These are phyloP conservation scores for Coemansia sp. DNA, from an alignment of 192 early-diverging fungal species.

Conservation along the genomic window DNA sequence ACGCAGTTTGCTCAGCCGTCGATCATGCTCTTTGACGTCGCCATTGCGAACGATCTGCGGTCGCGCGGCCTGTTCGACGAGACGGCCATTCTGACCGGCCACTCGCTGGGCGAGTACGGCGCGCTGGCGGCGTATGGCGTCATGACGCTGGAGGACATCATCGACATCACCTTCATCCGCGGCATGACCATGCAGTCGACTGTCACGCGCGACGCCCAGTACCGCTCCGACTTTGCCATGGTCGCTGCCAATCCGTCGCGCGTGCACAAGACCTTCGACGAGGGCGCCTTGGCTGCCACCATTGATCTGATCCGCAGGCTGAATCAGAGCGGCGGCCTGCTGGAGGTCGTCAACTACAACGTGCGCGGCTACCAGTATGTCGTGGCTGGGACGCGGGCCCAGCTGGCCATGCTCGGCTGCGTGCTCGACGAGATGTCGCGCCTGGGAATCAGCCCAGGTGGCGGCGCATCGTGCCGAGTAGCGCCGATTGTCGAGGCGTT, in stretches of 20 bases:
- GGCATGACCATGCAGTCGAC: slow-evolving; percentile 99
- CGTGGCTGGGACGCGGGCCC: slow-evolving; percentile 80
- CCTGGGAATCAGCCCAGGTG: slow-evolving; percentile 34
- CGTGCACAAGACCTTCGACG: slow-evolving; percentile 76
- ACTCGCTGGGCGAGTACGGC: slow-evolving; percentile 96
- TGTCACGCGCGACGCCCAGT: slow-evolving; percentile 74
- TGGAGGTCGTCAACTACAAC: slow-evolving; percentile 98
- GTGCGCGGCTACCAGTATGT: slow-evolving; percentile 97
- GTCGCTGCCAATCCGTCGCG: slow-evolving; percentile 91
- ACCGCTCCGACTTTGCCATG: slow-evolving; percentile 94
- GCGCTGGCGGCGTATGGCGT: slow-evolving; percentile 84
- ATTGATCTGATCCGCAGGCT: slow-evolving; percentile 67
- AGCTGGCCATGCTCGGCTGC: slow-evolving; percentile 73
- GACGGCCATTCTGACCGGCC: slow-evolving; percentile 84
- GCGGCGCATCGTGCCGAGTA: slow-evolving; percentile 46
- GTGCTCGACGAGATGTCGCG: slow-evolving; percentile 84
- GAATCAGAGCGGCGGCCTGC: slow-evolving; percentile 55
- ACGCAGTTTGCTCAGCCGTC: slow-evolving; percentile 98
- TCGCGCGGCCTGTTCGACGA: slow-evolving; percentile 79
- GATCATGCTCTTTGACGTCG: slow-evolving; percentile 85
- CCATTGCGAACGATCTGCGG: slow-evolving; percentile 80
- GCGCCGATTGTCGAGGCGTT: slow-evolving; percentile 65
- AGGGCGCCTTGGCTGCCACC: slow-evolving; percentile 62
- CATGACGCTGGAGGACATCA: slow-evolving; percentile 77
- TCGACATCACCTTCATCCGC: slow-evolving; percentile 94